Evolutionary conservation across 148 eudicot species (phyloP).

Genomic region (Talinum fruticosum): DNA sequence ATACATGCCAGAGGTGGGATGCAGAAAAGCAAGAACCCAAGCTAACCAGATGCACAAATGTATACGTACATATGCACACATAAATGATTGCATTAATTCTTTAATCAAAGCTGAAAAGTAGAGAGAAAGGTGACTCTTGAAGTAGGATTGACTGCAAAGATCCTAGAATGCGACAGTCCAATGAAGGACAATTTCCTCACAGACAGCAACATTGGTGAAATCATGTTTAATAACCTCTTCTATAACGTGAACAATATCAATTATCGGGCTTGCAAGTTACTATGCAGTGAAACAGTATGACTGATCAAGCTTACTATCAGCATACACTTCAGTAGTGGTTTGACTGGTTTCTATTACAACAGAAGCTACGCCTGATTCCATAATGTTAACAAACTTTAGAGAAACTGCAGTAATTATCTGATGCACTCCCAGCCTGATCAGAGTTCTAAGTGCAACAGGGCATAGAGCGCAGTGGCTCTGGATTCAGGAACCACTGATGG

Average conservation of each 20-base stretch:
- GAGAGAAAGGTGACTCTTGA: background rate
- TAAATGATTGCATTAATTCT: background rate
- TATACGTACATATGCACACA: no score
- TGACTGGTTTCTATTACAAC: no score
- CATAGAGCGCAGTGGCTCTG: background rate
- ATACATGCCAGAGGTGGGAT: no score
- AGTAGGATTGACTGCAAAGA: no score
- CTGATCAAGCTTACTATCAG: background rate
- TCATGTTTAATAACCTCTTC: no score
- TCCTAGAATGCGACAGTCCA: background rate
- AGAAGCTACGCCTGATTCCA: no score
- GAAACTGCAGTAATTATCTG: background rate
- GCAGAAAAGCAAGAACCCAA: no score
- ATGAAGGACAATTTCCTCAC: background rate
- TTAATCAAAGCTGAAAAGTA: background rate
- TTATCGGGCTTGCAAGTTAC: background rate
- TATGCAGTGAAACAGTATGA: background rate
- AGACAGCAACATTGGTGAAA: background rate
- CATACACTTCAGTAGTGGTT: background rate
- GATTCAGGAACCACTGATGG: background rate
- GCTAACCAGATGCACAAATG: no score
- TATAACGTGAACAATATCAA: background rate
- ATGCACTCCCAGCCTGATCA: background rate
- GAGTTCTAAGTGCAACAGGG: background rate
- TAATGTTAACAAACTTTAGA: background rate